phyloP scores from a whole-genome alignment of 768 basidiomycete genomes.

The Boletus huronensis region DNA sequence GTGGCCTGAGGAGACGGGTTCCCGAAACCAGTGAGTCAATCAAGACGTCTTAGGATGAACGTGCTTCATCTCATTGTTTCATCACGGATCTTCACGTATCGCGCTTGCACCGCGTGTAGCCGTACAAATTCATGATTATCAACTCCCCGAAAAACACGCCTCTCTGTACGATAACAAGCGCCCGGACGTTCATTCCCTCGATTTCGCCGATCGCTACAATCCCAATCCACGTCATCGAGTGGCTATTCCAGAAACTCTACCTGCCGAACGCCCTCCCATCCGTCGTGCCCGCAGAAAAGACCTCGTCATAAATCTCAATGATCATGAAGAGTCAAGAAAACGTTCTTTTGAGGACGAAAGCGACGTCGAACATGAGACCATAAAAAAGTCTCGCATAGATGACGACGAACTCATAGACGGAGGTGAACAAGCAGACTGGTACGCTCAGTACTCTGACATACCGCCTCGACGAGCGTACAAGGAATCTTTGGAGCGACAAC shows the following conservation, averaged over 20 bases:
- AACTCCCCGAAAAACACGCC: constrained; percentile 14
- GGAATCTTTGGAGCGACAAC: constrained; percentile 43
- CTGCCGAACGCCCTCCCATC: constrained; percentile 19
- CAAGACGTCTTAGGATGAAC: constrained; percentile 16
- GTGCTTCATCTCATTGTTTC: constrained; percentile 27
- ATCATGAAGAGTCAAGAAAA: constrained; percentile 36
- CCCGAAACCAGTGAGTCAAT: constrained; percentile 45
- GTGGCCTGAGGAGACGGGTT: constrained; percentile 40
- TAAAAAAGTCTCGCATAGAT: constrained; percentile 55
- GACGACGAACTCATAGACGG: constrained; percentile 46
- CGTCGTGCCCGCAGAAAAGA: constrained; percentile 34
- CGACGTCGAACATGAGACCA: constrained; percentile 38
- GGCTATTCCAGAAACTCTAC: constrained; percentile 4
- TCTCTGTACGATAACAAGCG: constrained; percentile 16
- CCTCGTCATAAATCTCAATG: constrained; percentile 21
- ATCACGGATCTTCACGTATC: constrained; percentile 21
- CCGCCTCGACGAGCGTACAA: constrained; percentile 44
- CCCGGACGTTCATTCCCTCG: constrained; percentile 18
- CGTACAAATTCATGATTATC: constrained; percentile 19
- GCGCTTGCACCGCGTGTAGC: constrained; percentile 23
- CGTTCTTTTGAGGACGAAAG: constrained; percentile 45
- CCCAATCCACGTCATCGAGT: constrained; percentile 22
- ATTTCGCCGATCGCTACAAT: constrained; percentile 39
- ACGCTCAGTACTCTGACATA: constrained; percentile 28
- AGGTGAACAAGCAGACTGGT: constrained; percentile 45